A percentile compares a stretch with the other conserved stretches of the same genome.
phyloP scores from a whole-genome alignment of 805 yeast species.

The Candida endomychidarum region DNA sequence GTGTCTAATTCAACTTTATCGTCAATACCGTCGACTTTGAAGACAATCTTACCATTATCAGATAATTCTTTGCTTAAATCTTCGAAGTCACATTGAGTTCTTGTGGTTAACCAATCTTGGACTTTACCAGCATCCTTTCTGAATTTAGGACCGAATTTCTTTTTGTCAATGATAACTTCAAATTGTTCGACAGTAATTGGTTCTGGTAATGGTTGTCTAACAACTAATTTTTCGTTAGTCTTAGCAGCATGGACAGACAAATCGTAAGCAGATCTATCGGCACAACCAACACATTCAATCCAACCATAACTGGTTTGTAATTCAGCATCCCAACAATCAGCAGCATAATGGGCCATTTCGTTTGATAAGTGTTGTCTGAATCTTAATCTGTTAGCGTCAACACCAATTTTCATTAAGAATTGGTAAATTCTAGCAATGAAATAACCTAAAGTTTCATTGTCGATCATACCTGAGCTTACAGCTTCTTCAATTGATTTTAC shows the following conservation, averaged over 20 bases:
- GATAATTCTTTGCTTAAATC: constrained; percentile 68
- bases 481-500: constrained; percentile 85
- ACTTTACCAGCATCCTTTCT: constrained; percentile 95
- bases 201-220: constrained; percentile 82
- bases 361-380: constrained; percentile 98
- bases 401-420: constrained; percentile 87
- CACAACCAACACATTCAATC: constrained; percentile 99
- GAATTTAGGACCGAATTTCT: constrained; percentile 96
- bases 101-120: constrained; percentile 70
- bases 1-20: constrained; percentile 69
- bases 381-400: constrained; percentile 77
- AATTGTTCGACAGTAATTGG: constrained; percentile 80
- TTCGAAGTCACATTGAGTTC: constrained; percentile 85
- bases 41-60: constrained; percentile 59
- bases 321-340: constrained; percentile 99
- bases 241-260: constrained; percentile 91
- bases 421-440: constrained; percentile 89
- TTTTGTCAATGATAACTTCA: constrained; percentile 88
- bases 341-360: constrained; percentile 99
- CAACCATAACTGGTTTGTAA: constrained; percentile 94
- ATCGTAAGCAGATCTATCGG: constrained; percentile 98
- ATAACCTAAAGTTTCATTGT: constrained; percentile 95
- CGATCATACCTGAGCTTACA: constrained; percentile 82
- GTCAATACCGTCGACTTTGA: constrained; percentile 64
- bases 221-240: constrained; percentile 93